These are phyloP conservation scores for Boletus tomentosulus DNA, from an alignment of 768 basidiomycete species.

Conservation along the genomic window DNA sequence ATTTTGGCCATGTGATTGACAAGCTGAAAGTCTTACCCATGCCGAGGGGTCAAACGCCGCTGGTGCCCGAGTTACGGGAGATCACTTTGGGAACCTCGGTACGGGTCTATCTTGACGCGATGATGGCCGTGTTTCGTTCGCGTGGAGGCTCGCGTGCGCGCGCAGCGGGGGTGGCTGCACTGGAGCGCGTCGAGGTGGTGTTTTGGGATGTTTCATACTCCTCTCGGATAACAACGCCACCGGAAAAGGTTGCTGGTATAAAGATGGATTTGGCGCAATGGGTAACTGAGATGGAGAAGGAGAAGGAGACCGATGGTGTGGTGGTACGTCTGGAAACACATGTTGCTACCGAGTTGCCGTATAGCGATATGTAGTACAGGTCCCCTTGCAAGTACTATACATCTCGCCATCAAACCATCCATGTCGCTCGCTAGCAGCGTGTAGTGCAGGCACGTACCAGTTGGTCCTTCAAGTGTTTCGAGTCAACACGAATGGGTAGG, in stretches of 20 bases:
- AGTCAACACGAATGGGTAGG: not conserved
- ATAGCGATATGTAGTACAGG: no score
- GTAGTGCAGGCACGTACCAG: no score
- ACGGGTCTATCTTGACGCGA: constrained; percentile 5
- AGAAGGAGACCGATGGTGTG: not conserved
- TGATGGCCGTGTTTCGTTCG: not conserved
- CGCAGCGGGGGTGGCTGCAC: not conserved
- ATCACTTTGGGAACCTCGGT: constrained; percentile 14
- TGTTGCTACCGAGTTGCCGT: no score
- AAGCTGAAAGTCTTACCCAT: not conserved
- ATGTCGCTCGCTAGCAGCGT: no score
- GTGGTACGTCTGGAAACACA: no score
- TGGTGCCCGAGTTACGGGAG: constrained; percentile 10
- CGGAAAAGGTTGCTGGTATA: not conserved
- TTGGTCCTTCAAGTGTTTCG: no score
- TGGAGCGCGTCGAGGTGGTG: not conserved
- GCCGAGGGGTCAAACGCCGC: not conserved
- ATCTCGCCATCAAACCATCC: no score
- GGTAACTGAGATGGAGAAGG: not conserved
- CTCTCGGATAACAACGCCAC: not conserved
- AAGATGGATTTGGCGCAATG: not conserved
- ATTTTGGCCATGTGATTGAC: constrained; percentile 4
- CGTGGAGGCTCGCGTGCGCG: not conserved
- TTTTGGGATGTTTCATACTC: not conserved
- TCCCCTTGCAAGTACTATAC: no score